Evolutionary conservation across 768 basidiomycete species (phyloP), one percentile per base, ranked within the genome.

Genomic region (Mycena vitilis): DNA sequence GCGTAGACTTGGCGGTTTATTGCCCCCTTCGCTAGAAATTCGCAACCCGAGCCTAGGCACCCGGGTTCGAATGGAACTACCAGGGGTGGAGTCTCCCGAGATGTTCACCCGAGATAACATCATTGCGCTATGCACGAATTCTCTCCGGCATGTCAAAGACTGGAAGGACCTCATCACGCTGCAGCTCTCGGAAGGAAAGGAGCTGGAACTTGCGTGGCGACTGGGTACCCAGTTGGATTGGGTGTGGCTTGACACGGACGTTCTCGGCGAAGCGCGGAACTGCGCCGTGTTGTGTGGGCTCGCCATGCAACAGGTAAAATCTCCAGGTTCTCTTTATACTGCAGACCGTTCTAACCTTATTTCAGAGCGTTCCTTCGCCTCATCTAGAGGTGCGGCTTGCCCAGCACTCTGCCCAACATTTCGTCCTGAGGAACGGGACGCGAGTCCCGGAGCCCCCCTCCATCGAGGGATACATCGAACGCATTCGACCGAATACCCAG

Each of bases 391-490:
- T 98, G 51, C 89, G 94, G 6, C 80, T 92, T 1, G 90, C 88
- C 8, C 85, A 89, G 59, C 96, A 98, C 77, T 84, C 81, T 25
- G 86, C 90, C 5, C 86, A 77, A 18, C 75, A 76, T 63, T 71
- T 87, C 55, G 82, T 81, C 70, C 73, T 84, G n/a, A 82, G 79
- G 70, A 78, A 84, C 78, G 82, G 81, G 75, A 81, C 77, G 79
- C 73, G 80, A 44, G 75, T 96, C 20, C 78, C 86, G 40, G 94
- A 96, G 73, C 96, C 96, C 2, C 89, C 91, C 0, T 86, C 88
- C 0, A 82, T 97, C 54, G 96, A 98, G 79, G 96, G 96, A 3
- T 98, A 93, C 78, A 81, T 96, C 49, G 87, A 93, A 67, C 89
- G 90, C 54, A 84, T 94, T 73, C 85, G 83, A 69, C 84, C 88